Evolutionary conservation across 768 basidiomycete genomes (phyloP).

Genomic region (Trametes coccinea): DNA sequence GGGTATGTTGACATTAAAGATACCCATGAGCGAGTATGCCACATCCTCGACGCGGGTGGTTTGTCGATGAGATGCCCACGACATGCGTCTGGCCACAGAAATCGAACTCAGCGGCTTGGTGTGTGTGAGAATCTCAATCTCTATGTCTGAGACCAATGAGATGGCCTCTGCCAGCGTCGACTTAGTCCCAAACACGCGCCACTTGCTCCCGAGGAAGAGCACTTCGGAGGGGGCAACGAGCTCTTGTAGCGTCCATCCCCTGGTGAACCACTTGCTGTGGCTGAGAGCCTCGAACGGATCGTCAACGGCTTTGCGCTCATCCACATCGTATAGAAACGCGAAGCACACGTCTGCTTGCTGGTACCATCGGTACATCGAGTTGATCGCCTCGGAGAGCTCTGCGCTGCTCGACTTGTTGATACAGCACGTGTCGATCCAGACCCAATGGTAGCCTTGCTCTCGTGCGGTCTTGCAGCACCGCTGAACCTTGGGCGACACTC

Average conservation of each 20-base stretch:
- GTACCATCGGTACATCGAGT: background rate
- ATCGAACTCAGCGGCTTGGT: background rate
- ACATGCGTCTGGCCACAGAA: slow-evolving; percentile 2
- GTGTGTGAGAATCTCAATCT: background rate
- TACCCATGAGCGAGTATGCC: slow-evolving; percentile 14
- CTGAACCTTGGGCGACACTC: background rate
- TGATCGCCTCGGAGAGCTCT: background rate
- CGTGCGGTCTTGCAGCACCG: background rate
- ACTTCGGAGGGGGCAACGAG: background rate
- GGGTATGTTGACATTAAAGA: slow-evolving; percentile 5
- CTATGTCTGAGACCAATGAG: background rate
- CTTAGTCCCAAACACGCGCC: background rate
- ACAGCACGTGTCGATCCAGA: slow-evolving; percentile 3
- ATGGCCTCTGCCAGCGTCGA: background rate
- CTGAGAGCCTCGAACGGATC: background rate
- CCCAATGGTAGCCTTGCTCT: no score
- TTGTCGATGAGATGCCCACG: slow-evolving; percentile 4
- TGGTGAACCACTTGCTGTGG: background rate
- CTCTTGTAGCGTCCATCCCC: slow-evolving; percentile 7
- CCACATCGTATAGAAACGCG: slow-evolving; percentile 6
- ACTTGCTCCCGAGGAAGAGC: background rate
- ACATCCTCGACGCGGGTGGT: slow-evolving; percentile 4
- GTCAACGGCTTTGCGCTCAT: background rate
- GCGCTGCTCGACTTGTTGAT: slow-evolving; percentile 10
- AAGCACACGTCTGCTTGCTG: background rate